phyloP scores from a whole-genome alignment of 306 rosid species.

The Carpinus fangiana region DNA sequence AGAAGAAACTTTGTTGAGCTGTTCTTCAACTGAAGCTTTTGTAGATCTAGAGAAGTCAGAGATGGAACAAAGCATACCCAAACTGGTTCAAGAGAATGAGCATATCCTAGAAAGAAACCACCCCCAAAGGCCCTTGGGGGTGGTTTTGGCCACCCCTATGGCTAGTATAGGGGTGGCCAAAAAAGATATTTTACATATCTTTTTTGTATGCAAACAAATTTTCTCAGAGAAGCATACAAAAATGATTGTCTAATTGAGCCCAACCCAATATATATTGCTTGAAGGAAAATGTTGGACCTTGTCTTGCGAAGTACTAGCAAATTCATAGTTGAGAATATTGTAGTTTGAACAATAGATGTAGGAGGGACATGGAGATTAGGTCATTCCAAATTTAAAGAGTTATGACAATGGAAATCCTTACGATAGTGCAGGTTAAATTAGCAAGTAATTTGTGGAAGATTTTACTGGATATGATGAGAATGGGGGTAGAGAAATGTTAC shows the following conservation, averaged over 20 bases:
- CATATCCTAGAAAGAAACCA: too few species aligned
- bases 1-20: too few species aligned
- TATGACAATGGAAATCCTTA: conserved; percentile 31
- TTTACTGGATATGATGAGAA: not conserved
- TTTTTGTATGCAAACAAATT: conserved; percentile 57
- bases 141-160: too few species aligned
- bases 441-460: not conserved
- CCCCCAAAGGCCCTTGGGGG: too few species aligned
- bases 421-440: conserved; percentile 12
- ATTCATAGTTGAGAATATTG: conserved; percentile 21
- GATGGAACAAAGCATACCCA: too few species aligned
- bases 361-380: conserved; percentile 58
- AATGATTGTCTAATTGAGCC: conserved; percentile 58
- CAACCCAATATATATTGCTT: conserved; percentile 42
- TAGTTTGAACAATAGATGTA: conserved; percentile 23
- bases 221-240: conserved; percentile 69
- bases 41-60: too few species aligned
- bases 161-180: too few species aligned
- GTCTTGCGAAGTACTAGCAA: conserved; percentile 53
- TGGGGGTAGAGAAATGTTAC: not conserved
- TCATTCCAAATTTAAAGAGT: conserved; percentile 58
- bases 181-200: too few species aligned
- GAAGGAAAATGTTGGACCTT: conserved; percentile 69
- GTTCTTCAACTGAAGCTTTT: too few species aligned
- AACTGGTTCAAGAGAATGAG: too few species aligned